These are phyloP conservation scores for Helotiales sp. DNA, from an alignment of 2,329 filamentous ascomycete species.

Conservation along the genomic window DNA sequence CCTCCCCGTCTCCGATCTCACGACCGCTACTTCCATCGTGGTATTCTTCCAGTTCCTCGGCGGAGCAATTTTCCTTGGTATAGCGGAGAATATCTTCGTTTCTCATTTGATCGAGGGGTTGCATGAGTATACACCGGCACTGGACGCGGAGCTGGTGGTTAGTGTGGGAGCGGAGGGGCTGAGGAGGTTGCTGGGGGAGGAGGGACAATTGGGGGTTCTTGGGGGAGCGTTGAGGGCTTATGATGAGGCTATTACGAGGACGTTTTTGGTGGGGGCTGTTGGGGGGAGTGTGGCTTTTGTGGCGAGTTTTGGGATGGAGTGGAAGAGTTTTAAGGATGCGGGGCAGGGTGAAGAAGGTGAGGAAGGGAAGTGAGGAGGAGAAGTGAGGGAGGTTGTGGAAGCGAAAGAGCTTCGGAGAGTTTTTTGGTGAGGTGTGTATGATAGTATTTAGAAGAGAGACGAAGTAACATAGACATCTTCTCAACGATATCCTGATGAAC, in stretches of 20 bases:
- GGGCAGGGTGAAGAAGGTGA: background rate
- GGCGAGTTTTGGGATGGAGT: slow-evolving; percentile 19
- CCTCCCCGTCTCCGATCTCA: slow-evolving; percentile 49
- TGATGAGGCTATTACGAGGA: slow-evolving; percentile 16
- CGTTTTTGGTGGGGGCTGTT: slow-evolving; percentile 23
- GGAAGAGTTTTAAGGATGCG: slow-evolving; percentile 24
- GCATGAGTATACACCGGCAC: slow-evolving; percentile 30
- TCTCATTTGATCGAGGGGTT: slow-evolving; percentile 24
- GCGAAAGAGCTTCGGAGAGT: background rate
- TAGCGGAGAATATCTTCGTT: slow-evolving; percentile 51
- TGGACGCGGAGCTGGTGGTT: slow-evolving; percentile 37
- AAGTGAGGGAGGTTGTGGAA: background rate
- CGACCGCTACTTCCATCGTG: slow-evolving; percentile 52
- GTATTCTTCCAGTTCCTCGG: slow-evolving; percentile 59
- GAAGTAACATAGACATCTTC: no score
- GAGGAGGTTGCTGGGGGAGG: slow-evolving; percentile 15
- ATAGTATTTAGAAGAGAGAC: no score
- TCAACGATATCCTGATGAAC: no score
- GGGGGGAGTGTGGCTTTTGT: slow-evolving; percentile 13
- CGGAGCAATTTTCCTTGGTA: slow-evolving; percentile 55
- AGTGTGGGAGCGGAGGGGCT: slow-evolving; percentile 43
- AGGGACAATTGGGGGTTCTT: slow-evolving; percentile 2
- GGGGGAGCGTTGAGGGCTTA: slow-evolving; percentile 16
- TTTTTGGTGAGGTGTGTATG: background rate
- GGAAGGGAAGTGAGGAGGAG: background rate